These are phyloP conservation scores for Brachypodium distachyon DNA, from an alignment of 202 grass and related monocot genomes.

Conservation along the genomic window DNA sequence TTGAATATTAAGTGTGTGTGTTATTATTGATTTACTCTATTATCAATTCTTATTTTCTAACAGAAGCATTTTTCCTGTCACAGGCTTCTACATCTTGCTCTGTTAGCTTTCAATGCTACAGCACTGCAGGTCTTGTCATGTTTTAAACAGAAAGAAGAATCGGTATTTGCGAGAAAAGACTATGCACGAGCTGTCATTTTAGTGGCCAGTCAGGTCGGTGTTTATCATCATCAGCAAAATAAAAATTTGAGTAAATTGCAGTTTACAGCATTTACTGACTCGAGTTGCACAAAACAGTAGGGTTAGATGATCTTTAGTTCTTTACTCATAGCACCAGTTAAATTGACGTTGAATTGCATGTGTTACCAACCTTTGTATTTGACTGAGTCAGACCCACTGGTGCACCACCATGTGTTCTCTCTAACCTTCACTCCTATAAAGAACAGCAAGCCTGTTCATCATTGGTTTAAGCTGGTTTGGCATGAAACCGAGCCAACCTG, in stretches of 20 bases:
- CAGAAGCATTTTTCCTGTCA: conserved; percentile 22
- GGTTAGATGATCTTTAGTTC: not conserved
- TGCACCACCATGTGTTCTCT: too few relatives aligned
- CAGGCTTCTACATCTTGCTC: conserved; percentile 65
- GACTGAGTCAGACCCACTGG: too few relatives aligned
- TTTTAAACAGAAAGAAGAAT: conserved; percentile 35
- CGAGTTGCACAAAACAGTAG: not conserved
- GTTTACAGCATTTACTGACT: not conserved
- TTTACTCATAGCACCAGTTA: not conserved
- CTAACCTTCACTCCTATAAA: too few relatives aligned
- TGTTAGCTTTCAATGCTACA: conserved; percentile 49
- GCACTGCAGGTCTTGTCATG: conserved; percentile 43
- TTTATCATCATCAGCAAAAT: conserved; percentile 21
- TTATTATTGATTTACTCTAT: not conserved
- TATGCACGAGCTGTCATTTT: conserved; percentile 79
- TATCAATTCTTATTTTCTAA: conserved; percentile 18
- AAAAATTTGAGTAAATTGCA: not conserved
- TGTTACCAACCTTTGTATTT: too few relatives aligned
- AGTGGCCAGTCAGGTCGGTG: conserved; percentile 82
- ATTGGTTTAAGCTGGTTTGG: too few relatives aligned
- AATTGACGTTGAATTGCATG: not conserved
- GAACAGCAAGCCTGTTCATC: too few relatives aligned
- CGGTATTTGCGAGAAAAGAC: conserved; percentile 74
- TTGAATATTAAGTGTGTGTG: not conserved
- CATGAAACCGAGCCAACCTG: too few relatives aligned